phyloP scores from a whole-genome alignment of 202 grass and related monocot species.

The Miscanthus sacchariflorus region DNA sequence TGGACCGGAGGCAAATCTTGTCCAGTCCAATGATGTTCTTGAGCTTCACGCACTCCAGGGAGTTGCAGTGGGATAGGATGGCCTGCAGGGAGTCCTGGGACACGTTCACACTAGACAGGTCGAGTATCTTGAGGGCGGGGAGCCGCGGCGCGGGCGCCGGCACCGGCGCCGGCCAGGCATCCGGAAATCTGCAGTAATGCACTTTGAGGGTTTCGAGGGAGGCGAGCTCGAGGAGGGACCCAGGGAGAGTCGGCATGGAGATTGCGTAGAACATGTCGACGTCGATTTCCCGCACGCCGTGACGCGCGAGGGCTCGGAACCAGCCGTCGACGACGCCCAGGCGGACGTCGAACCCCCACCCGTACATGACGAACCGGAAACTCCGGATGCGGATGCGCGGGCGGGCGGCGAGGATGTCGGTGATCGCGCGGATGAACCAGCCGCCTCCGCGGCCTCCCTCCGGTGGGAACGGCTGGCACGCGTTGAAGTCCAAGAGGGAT shows the following conservation, averaged over 20 bases:
- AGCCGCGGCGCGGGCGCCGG: conserved; percentile 3
- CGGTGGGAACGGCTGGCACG: conserved; percentile 57
- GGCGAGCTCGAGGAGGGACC: conserved; percentile 39
- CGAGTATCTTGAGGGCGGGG: conserved; percentile 40
- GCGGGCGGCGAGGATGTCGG: conserved; percentile 46
- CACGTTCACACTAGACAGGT: conserved; percentile 32
- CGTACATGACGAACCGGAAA: conserved; percentile 60
- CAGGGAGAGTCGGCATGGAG: not conserved
- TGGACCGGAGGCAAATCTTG: conserved; percentile 45
- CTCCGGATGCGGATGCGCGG: conserved; percentile 47
- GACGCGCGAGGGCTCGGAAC: conserved; percentile 42
- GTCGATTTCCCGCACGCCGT: conserved; percentile 36
- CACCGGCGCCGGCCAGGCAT: not conserved
- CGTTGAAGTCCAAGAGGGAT: conserved; percentile 53
- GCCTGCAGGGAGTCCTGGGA: conserved; percentile 41
- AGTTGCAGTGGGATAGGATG: conserved; percentile 40
- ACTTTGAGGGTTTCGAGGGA: conserved; percentile 53
- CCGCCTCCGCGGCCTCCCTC: conserved; percentile 42
- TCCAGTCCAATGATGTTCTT: conserved; percentile 39
- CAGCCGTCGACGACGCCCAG: conserved; percentile 31
- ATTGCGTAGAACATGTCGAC: conserved; percentile 53
- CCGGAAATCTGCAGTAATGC: conserved; percentile 29
- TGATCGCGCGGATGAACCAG: conserved; percentile 51
- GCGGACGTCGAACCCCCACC: conserved; percentile 28
- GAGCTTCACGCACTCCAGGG: conserved; percentile 49